Percentiles rank a stretch among this genome's conserved stretches.
These are phyloP conservation scores for Boletus mariae DNA, from an alignment of 1,284 basidiomycete genomes.

Conservation along the genomic window DNA sequence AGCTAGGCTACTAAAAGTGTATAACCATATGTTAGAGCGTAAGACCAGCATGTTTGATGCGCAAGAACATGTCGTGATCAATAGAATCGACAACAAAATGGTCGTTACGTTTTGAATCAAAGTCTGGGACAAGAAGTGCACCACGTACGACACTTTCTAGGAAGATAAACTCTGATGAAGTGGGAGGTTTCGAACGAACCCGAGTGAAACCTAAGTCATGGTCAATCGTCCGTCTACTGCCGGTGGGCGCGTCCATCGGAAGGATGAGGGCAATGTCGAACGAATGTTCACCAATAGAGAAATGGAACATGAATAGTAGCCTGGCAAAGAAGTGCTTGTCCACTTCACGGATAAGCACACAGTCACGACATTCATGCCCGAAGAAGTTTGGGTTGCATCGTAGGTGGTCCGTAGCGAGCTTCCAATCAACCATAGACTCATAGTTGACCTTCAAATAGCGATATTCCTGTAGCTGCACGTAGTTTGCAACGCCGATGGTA, in stretches of 20 bases:
- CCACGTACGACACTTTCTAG: neutral
- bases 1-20: no score
- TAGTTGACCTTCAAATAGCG: neutral
- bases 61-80: neutral
- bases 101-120: neutral
- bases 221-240: neutral
- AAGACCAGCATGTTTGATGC: no score
- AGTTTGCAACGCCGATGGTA: no score
- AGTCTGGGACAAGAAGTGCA: neutral
- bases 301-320: neutral
- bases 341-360: neutral
- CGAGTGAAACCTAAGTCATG: neutral
- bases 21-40: no score
- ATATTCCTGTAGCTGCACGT: neutral
- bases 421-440: neutral
- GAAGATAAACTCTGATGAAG: neutral
- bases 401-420: neutral
- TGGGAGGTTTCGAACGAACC: neutral
- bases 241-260: neutral
- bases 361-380: neutral
- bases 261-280: neutral
- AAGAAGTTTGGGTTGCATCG: neutral
- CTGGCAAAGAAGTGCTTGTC: neutral
- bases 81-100: neutral
- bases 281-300: neutral